Evolutionary conservation across 2,329 filamentous ascomycete species (phyloP).

Genomic region (Raffaelea ambrosiae): DNA sequence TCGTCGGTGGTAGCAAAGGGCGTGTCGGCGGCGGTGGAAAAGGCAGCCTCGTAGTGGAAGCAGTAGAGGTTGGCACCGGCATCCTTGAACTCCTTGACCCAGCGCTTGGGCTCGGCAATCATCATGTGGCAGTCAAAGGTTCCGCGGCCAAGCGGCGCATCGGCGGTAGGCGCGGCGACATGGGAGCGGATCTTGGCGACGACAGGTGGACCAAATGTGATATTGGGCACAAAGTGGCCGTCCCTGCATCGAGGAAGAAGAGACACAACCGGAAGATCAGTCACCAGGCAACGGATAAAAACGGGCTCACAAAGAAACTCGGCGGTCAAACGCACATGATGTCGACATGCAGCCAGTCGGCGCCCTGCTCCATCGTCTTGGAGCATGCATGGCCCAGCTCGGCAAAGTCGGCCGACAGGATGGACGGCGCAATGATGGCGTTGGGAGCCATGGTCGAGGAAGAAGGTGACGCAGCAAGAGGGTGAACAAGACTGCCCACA

Average conservation of each 20-base stretch:
- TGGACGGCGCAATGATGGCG: conserved; percentile 96
- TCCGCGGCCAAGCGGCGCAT: conserved; percentile 61
- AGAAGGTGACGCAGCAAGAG: neutral
- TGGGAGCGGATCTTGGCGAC: conserved; percentile 88
- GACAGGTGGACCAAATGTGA: conserved; percentile 92
- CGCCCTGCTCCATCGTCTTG: conserved; percentile 74
- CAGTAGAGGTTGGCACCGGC: conserved; percentile 98
- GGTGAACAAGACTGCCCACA: neutral
- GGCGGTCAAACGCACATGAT: conserved; percentile 62
- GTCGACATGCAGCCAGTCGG: conserved; percentile 92
- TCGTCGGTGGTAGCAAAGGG: conserved; percentile 60
- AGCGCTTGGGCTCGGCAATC: conserved; percentile 98
- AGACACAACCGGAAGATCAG: neutral
- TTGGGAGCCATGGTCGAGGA: conserved; percentile 78
- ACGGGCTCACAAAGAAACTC: neutral
- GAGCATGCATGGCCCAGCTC: conserved; percentile 79
- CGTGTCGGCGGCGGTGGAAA: conserved; percentile 75
- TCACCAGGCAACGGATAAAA: neutral
- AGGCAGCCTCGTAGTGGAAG: conserved; percentile 97
- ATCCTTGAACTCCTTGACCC: conserved; percentile 90
- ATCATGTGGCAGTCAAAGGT: conserved; percentile 99
- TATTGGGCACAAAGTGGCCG: conserved; percentile 97
- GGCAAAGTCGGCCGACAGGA: conserved; percentile 93
- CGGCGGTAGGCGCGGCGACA: conserved; percentile 52
- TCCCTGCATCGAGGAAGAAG: conserved; percentile 55